phyloP scores from a whole-genome alignment of 2,329 filamentous ascomycete species.

The Pestalotiopsis sp. region DNA sequence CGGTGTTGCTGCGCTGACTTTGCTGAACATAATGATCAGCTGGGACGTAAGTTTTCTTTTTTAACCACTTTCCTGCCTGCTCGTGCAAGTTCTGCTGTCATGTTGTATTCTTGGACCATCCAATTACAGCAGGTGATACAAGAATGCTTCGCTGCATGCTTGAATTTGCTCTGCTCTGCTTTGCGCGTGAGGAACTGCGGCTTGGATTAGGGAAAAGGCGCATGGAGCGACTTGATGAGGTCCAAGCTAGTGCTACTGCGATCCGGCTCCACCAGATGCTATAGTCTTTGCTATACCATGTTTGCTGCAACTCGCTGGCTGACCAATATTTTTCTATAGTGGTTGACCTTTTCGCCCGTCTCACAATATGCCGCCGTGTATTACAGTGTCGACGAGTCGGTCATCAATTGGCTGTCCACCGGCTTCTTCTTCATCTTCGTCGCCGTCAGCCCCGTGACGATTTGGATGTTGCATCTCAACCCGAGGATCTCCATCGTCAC shows the following conservation, averaged over 20 bases:
- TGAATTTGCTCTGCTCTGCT: too few relatives aligned
- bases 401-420: constrained; percentile 92
- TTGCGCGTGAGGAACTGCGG: too few relatives aligned
- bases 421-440: constrained; percentile 86
- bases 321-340: constrained; percentile 50
- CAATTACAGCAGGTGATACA: too few relatives aligned
- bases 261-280: neutral
- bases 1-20: constrained; percentile 78
- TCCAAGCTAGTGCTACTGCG: neutral
- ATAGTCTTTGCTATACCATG: neutral
- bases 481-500: constrained; percentile 77
- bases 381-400: constrained; percentile 73
- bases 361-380: constrained; percentile 74
- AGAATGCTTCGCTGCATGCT: too few relatives aligned
- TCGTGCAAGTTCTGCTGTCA: neutral
- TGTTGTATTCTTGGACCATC: too few relatives aligned
- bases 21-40: constrained; percentile 90
- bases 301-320: neutral
- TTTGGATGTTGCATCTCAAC: constrained; percentile 79
- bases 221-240: too few relatives aligned
- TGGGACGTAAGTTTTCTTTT: constrained; percentile 77
- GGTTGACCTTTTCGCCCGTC: constrained; percentile 89
- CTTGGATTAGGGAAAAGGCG: too few relatives aligned
- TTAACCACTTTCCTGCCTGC: neutral
- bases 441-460: constrained; percentile 69